These are phyloP conservation scores for Gentiana straminea DNA, from an alignment of 257 asterid genomes.

Conservation along the genomic window DNA sequence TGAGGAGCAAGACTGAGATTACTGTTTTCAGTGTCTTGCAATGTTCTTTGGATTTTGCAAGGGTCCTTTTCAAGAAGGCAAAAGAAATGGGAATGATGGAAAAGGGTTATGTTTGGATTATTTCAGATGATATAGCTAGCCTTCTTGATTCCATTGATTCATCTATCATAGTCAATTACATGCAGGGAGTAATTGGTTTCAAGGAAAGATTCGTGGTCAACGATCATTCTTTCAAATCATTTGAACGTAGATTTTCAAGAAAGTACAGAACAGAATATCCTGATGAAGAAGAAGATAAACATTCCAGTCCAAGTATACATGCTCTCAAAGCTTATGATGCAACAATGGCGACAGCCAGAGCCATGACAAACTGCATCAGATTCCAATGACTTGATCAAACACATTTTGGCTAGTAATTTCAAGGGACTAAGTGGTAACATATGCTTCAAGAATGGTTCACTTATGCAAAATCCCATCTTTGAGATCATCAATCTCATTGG, in stretches of 20 bases:
- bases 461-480: conserved; percentile 24
- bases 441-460: conserved; percentile 33
- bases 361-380: conserved; percentile 13
- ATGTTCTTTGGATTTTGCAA: conserved; percentile 37
- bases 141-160: conserved; percentile 41
- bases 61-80: conserved; percentile 33
- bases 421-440: conserved; percentile 43
- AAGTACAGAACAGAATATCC: conserved; percentile 27
- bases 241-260: conserved; percentile 26
- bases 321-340: conserved; percentile 52
- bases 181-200: conserved; percentile 61
- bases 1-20: conserved; percentile 12
- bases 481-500: conserved; percentile 48
- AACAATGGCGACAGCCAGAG: conserved; percentile 19
- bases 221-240: conserved; percentile 13
- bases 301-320: conserved; percentile 28
- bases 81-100: conserved; percentile 45
- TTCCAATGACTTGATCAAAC: conserved; percentile 8
- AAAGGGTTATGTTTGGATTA: conserved; percentile 50
- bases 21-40: conserved; percentile 27
- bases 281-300: conserved; percentile 34
- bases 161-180: conserved; percentile 16
- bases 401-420: conserved; percentile 18
- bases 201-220: conserved; percentile 18
- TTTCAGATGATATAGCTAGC: conserved; percentile 30